A percentile compares a stretch with the other conserved stretches of the same genome.
These are phyloP conservation scores for Cladorrhinum sp. DNA, from an alignment of 2,329 filamentous ascomycete species.

Conservation along the genomic window DNA sequence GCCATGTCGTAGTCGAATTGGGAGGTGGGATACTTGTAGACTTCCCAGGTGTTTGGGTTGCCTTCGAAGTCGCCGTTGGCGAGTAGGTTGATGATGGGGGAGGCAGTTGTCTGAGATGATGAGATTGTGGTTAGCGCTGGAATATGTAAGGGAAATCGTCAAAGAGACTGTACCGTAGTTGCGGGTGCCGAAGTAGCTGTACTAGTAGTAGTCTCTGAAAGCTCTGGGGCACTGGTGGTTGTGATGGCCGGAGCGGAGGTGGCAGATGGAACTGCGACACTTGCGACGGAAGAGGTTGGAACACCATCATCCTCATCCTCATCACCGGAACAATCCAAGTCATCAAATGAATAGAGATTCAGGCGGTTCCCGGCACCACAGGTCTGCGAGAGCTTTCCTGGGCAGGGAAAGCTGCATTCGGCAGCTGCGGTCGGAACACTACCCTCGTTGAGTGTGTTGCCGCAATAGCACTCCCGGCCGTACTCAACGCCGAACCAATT, in stretches of 20 bases:
- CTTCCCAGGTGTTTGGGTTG: background rate
- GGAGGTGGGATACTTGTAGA: background rate
- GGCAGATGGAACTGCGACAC: background rate
- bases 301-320: background rate
- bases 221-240: background rate
- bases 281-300: background rate
- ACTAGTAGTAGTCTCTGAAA: background rate
- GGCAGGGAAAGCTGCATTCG: slow-evolving; percentile 36
- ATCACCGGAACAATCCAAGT: background rate
- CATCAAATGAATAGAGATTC: slow-evolving; percentile 22
- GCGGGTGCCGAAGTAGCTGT: background rate
- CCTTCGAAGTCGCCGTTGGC: background rate
- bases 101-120: too few species aligned
- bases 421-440: slow-evolving; percentile 30
- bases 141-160: too few species aligned
- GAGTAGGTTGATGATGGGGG: background rate
- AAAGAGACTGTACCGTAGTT: too few species aligned
- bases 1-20: background rate
- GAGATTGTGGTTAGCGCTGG: too few species aligned
- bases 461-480: slow-evolving; percentile 51
- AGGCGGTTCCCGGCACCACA: slow-evolving; percentile 36
- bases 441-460: slow-evolving; percentile 36
- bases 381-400: slow-evolving; percentile 33
- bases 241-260: background rate
- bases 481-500: slow-evolving; percentile 50